Evolutionary conservation across 495 filamentous ascomycete species (phyloP), one percentile per base, ranked within the genome.

Genomic region (Rhypophila decipiens): DNA sequence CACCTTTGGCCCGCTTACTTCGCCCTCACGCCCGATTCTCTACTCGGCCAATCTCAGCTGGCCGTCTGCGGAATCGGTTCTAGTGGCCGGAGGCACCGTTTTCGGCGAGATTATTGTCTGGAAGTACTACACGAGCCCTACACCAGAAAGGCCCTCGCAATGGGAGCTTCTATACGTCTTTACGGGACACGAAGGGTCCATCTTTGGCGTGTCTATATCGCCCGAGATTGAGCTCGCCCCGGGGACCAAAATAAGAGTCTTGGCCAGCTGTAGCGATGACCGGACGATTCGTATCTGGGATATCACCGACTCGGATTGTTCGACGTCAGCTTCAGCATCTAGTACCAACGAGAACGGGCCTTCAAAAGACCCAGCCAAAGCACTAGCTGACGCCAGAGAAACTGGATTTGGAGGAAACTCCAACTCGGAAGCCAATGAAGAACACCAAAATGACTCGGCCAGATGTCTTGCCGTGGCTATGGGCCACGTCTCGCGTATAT

Each of bases 181-280:
- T 51, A 79, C 79, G 4, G 94, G 90, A 0, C 93, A 99, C 54
- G 89, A 97, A 51, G 93, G 93, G 0, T 96, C 93, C 0, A 82
- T 97, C 5, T 97, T 96, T 53, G 90, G 86, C 5, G 83, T 97
- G 10, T 72, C 76, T 8, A 85, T 96, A 20, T 96, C 88, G 0
- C 72, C 77, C 0, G 61, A 70, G 29, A 69, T 90, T 4, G 46
- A 55, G 9, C 51, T 58, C 10, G 46, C 66, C 4, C 60, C 55
- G 4, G 67, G 60, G 9, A 50, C 56, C 8, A 59, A 63, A 17
- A 65, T 66, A 17, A 73, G 87, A 36, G 51, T 95, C 11, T 67
- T 99, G 2, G 86, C 86, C 20, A 96, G 88, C 48, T 99, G 93
- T 58, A 96, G 91, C 54, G 93, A 99, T 64, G 93, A 99, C 64